phyloP scores from a whole-genome alignment of 495 filamentous ascomycete species.

The Neurospora sp. region DNA sequence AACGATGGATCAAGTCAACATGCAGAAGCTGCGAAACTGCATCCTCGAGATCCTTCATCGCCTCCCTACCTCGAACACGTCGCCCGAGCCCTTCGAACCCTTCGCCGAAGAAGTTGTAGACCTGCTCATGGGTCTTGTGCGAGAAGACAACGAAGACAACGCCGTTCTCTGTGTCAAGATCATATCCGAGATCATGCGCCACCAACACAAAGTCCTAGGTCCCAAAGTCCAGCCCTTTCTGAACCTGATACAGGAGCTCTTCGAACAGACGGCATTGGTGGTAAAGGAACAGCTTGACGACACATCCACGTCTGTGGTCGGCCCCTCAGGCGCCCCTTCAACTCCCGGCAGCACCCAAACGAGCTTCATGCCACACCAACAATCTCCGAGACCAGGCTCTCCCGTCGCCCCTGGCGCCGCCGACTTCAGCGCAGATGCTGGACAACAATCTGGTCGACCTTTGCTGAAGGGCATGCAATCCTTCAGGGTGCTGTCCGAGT shows the following conservation, averaged over 20 bases:
- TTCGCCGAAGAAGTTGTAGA: constrained; percentile 82
- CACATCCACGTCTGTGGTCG: constrained; percentile 30
- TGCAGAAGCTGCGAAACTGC: constrained; percentile 78
- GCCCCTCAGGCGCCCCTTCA: constrained; percentile 55
- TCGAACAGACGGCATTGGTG: constrained; percentile 84
- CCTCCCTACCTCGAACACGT: constrained; percentile 57
- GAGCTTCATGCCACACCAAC: constrained; percentile 46
- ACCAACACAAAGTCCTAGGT: constrained; percentile 73
- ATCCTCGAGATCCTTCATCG: constrained; percentile 91
- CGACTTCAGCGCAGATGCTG: constrained; percentile 52
- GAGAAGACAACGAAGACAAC: constrained; percentile 95
- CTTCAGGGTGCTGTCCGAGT: constrained; percentile 96
- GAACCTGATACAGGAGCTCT: constrained; percentile 87
- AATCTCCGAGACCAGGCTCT: constrained; percentile 81
- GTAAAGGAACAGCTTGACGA: constrained; percentile 90
- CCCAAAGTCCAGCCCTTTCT: constrained; percentile 82
- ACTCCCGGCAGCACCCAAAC: constrained; percentile 66
- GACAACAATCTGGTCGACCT: constrained; percentile 68
- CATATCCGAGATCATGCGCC: constrained; percentile 88
- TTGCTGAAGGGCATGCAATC: constrained; percentile 91
- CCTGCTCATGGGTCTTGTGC: constrained; percentile 75
- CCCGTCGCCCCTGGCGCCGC: constrained; percentile 58
- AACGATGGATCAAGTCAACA: constrained; percentile 64
- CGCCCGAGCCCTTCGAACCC: constrained; percentile 70
- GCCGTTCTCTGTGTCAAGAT: constrained; percentile 96